Conservation (phyloP, 345 rosid genomes). For the Melaleuca quinquenervia region DNA sequence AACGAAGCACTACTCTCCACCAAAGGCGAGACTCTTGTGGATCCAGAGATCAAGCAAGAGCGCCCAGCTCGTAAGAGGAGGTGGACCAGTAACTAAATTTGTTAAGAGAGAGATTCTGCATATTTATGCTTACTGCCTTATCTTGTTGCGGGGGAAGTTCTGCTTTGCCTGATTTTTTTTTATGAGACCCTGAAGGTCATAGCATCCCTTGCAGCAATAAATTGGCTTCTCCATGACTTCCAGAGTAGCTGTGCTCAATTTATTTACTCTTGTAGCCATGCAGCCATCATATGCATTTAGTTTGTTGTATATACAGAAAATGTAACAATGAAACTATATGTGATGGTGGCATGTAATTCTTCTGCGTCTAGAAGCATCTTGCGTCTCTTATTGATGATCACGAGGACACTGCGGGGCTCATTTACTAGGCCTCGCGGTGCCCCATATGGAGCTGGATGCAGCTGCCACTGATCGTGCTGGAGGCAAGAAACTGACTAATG, state of each 20-base stretch:
- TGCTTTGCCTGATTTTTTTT: not conserved
- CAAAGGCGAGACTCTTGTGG: constrained; percentile 41
- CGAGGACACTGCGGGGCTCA: not conserved
- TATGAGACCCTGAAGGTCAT: not conserved
- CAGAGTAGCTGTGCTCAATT: not conserved
- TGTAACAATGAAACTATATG: not conserved
- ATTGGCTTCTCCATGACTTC: not conserved
- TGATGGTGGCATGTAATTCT: not conserved
- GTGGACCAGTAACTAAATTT: constrained; percentile 60
- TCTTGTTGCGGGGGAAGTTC: not conserved
- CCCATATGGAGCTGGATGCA: not conserved
- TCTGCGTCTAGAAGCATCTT: not conserved
- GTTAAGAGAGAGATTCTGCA: not conserved
- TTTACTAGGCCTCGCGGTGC: not conserved
- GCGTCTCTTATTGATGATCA: not conserved
- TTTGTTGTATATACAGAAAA: not conserved
- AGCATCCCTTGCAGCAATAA: not conserved
- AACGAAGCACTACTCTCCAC: constrained; percentile 37
- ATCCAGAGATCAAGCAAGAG: constrained; percentile 75
- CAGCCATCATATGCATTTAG: not conserved
- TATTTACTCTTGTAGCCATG: not conserved
- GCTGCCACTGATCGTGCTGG: not conserved
- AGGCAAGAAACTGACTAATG: not conserved
- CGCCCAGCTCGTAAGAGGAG: constrained; percentile 84
- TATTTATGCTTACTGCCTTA: not conserved